Conservation (phyloP, 2,329 filamentous ascomycete species). For the Trematosphaeria pertusa region DNA sequence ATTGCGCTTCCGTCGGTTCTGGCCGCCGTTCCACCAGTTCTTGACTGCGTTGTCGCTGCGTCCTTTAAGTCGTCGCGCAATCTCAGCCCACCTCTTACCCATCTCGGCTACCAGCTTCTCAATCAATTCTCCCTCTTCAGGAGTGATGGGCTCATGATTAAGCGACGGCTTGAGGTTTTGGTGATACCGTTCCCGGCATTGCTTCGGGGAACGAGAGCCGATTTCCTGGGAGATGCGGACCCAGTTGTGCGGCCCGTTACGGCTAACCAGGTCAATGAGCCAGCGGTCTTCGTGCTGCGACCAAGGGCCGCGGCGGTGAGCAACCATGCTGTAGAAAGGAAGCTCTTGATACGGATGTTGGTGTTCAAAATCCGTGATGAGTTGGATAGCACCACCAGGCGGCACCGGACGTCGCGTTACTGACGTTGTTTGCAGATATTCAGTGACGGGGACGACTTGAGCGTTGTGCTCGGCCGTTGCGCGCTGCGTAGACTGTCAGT, state of each 20-base stretch:
- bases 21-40: conserved; percentile 97
- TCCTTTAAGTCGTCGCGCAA: conserved; percentile 79
- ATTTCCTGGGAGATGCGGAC: conserved; percentile 81
- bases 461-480: too few relatives aligned
- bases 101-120: conserved; percentile 77
- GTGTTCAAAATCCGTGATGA: not conserved
- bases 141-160: conserved; percentile 76
- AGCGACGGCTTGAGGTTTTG: conserved; percentile 91
- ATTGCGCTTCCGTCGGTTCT: conserved; percentile 73
- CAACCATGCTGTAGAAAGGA: conserved; percentile 47
- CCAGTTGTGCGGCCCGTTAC: conserved; percentile 85
- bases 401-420: too few relatives aligned
- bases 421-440: too few relatives aligned
- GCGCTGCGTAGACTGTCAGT: too few relatives aligned
- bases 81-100: conserved; percentile 93
- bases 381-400: not conserved
- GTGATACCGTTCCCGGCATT: conserved; percentile 92
- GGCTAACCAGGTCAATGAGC: conserved; percentile 73
- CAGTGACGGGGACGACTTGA: too few relatives aligned
- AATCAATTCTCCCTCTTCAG: conserved; percentile 77
- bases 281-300: conserved; percentile 76
- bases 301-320: conserved; percentile 82
- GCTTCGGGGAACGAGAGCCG: conserved; percentile 83
- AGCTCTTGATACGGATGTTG: not conserved
- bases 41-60: conserved; percentile 96